These are phyloP conservation scores for Aspergillus brunneoviolaceus DNA, from an alignment of 2,329 filamentous ascomycete genomes.

Conservation along the genomic window DNA sequence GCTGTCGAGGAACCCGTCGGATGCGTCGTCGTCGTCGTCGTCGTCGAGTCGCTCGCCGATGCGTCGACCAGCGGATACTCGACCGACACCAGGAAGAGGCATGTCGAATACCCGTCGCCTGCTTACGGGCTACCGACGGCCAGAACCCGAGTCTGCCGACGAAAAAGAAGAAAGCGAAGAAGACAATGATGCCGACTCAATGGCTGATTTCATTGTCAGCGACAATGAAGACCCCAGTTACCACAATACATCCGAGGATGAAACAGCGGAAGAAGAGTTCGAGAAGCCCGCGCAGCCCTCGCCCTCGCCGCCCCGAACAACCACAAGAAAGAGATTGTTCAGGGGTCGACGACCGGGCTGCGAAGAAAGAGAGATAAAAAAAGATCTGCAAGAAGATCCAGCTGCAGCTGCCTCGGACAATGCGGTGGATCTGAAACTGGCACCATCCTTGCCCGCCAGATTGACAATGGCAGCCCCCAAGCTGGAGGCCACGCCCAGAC, in stretches of 20 bases:
- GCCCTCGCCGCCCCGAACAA: constrained; percentile 23
- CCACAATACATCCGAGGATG: constrained; percentile 32
- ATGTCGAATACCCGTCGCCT: constrained; percentile 9
- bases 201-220: constrained; percentile 44
- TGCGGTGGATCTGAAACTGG: constrained; percentile 16
- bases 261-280: constrained; percentile 29
- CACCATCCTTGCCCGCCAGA: constrained; percentile 22
- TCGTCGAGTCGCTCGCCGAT: constrained; percentile 21
- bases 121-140: constrained; percentile 22
- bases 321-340: constrained; percentile 34
- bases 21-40: constrained; percentile 22
- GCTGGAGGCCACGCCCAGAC: constrained; percentile 17
- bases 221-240: constrained; percentile 41
- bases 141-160: constrained; percentile 22
- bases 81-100: constrained; percentile 13
- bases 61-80: constrained; percentile 12
- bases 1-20: constrained; percentile 22
- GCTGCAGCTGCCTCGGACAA: constrained; percentile 5
- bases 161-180: constrained; percentile 21
- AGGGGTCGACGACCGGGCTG: constrained; percentile 34
- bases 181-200: constrained; percentile 37
- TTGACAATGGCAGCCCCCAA: constrained; percentile 17
- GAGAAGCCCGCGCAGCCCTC: constrained; percentile 6
- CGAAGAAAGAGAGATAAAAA: constrained; percentile 17
- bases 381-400: constrained; percentile 9